Percentiles rank a stretch among this genome's conserved stretches.
These are phyloP conservation scores for Exophiala mesophila DNA, from an alignment of 2,329 filamentous ascomycete genomes.

Conservation along the genomic window DNA sequence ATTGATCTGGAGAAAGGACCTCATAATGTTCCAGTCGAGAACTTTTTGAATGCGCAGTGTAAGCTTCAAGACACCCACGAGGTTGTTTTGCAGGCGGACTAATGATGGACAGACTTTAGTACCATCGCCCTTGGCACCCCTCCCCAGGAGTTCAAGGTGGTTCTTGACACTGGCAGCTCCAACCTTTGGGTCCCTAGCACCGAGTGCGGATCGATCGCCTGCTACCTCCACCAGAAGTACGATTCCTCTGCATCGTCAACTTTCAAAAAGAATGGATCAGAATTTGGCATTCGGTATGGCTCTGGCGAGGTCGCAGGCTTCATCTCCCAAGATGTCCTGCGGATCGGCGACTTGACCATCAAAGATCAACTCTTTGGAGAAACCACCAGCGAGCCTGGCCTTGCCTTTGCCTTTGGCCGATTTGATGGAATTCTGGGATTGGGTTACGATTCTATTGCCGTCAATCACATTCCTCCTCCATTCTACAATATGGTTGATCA, in stretches of 20 bases:
- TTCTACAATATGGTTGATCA: conserved; percentile 97
- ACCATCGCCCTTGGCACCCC: conserved; percentile 91
- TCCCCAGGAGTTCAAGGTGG: conserved; percentile 93
- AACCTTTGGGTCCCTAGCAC: conserved; percentile 97
- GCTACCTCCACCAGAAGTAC: conserved; percentile 96
- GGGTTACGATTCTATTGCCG: conserved; percentile 92
- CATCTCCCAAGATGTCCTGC: conserved; percentile 80
- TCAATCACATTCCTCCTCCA: conserved; percentile 88
- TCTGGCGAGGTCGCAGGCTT: conserved; percentile 92
- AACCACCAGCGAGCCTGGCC: conserved; percentile 88
- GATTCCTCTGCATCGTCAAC: conserved; percentile 83
- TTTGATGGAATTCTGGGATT: conserved; percentile 97
- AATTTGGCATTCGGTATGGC: conserved; percentile 91
- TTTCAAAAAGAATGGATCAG: conserved; percentile 88
- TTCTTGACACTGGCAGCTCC: conserved; percentile 96
- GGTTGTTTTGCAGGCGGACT: conserved; percentile 1
- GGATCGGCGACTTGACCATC: conserved; percentile 83
- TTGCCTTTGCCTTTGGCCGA: conserved; percentile 94
- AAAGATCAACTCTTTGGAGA: conserved; percentile 93
- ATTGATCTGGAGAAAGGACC: conserved; percentile 56
- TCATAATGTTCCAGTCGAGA: conserved; percentile 84
- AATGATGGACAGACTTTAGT: conserved; percentile 70
- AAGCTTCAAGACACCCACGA: conserved; percentile 49
- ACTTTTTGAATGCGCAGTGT: conserved; percentile 99
- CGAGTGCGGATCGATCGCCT: conserved; percentile 90